These are phyloP conservation scores for Pseudogymnoascus sp. DNA, from an alignment of 2,329 filamentous ascomycete genomes.

Conservation along the genomic window DNA sequence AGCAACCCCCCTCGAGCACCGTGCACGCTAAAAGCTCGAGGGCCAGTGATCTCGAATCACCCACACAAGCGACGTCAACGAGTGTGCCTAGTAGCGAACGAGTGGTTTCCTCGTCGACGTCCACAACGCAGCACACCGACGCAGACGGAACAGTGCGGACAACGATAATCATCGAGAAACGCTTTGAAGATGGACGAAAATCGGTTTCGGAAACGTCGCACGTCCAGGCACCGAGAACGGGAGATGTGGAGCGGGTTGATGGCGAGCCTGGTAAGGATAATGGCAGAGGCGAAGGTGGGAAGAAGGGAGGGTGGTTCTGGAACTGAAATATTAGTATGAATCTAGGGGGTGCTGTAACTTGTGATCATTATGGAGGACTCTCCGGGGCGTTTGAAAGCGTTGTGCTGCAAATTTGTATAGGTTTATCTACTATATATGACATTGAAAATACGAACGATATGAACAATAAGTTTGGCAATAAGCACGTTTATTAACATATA, in stretches of 20 bases:
- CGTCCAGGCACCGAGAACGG: slow-evolving; percentile 12
- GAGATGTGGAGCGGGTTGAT: background rate
- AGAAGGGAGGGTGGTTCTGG: slow-evolving; percentile 25
- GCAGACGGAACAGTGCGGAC: slow-evolving; percentile 25
- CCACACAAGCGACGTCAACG: background rate
- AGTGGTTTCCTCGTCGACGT: slow-evolving; percentile 23
- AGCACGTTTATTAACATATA: background rate
- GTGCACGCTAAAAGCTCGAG: background rate
- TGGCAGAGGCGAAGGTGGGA: slow-evolving; percentile 8
- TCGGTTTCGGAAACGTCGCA: slow-evolving; percentile 21
- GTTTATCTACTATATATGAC: background rate
- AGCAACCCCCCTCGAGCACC: background rate
- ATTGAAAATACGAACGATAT: background rate
- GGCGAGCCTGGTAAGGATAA: background rate
- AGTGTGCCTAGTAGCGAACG: slow-evolving; percentile 12
- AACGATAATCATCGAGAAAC: slow-evolving; percentile 22
- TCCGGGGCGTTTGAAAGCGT: background rate
- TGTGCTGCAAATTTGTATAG: background rate
- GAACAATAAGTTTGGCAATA: background rate
- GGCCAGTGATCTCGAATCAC: background rate
- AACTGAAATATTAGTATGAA: slow-evolving; percentile 15
- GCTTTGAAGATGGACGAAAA: slow-evolving; percentile 23
- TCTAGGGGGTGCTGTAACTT: background rate
- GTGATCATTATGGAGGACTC: background rate
- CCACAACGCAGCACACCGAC: slow-evolving; percentile 18